A percentile compares a stretch with the other conserved stretches of the same genome.
Evolutionary conservation across 202 grass and related monocot species (phyloP).

Genomic region (Carex sylvatica): DNA sequence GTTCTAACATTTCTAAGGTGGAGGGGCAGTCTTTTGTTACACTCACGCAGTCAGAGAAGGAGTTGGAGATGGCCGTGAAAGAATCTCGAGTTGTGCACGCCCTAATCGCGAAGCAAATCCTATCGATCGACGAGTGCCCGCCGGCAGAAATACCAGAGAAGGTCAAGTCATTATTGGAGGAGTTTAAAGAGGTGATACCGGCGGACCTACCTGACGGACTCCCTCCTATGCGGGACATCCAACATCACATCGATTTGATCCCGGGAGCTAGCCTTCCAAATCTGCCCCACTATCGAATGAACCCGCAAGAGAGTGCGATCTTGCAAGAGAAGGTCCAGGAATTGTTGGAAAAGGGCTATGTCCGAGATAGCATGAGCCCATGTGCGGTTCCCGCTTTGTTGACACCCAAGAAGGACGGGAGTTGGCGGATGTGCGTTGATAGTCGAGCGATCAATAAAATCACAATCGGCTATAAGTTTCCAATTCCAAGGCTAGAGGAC

Average conservation of each 20-base stretch:
- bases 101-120: no score
- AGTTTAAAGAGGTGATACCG: not conserved
- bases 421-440: constrained; percentile 13
- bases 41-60: no score
- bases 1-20: no score
- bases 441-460: constrained; percentile 13
- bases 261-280: not conserved
- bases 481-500: not conserved
- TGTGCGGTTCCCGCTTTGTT: not conserved
- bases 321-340: not conserved
- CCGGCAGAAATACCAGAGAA: no score
- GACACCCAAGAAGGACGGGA: not conserved
- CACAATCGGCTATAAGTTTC: constrained; percentile 20
- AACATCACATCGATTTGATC: not conserved
- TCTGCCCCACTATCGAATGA: not conserved
- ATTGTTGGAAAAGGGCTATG: not conserved
- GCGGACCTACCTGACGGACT: not conserved
- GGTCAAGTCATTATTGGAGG: not conserved
- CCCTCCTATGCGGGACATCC: not conserved
- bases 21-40: no score
- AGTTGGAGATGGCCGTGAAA: no score
- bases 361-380: not conserved
- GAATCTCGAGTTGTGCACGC: no score
- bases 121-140: no score
- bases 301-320: not conserved